phyloP scores from a whole-genome alignment of 306 rosid genomes.

The Vachellia pachyceras region DNA sequence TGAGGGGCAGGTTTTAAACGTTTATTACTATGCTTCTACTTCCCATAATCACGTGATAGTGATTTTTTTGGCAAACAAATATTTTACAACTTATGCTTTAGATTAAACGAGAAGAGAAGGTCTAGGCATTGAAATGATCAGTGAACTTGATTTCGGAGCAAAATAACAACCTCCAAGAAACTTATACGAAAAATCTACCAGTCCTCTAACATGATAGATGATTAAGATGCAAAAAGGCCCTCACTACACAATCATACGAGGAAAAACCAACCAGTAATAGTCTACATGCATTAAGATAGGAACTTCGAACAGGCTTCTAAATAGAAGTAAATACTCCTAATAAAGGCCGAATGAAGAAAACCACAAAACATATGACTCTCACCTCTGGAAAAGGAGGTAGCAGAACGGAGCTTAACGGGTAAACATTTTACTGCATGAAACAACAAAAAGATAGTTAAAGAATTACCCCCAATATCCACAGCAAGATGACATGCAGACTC shows the following conservation, averaged over 20 bases:
- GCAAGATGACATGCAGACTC: constrained; percentile 70
- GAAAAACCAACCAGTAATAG: not conserved
- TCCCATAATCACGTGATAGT: no score
- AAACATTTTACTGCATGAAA: not conserved
- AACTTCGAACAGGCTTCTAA: constrained; percentile 14
- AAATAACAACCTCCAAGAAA: not conserved
- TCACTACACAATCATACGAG: constrained; percentile 2
- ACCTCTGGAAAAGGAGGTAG: not conserved
- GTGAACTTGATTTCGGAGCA: not conserved
- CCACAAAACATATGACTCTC: not conserved
- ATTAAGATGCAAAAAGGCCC: constrained; percentile 26
- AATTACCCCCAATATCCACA: constrained; percentile 83
- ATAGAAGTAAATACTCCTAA: not conserved
- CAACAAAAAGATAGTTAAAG: constrained; percentile 1
- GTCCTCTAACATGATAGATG: not conserved
- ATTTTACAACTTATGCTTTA: not conserved
- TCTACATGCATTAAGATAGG: not conserved
- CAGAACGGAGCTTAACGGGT: not conserved
- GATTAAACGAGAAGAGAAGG: not conserved
- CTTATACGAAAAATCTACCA: not conserved
- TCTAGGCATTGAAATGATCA: constrained; percentile 8
- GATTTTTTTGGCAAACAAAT: no score
- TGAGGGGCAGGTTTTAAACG: not conserved
- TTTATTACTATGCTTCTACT: not conserved
- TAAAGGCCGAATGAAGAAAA: not conserved